Conservation (phyloP, 2,329 filamentous ascomycete genomes). For the Alternaria angustiovoidea region DNA sequence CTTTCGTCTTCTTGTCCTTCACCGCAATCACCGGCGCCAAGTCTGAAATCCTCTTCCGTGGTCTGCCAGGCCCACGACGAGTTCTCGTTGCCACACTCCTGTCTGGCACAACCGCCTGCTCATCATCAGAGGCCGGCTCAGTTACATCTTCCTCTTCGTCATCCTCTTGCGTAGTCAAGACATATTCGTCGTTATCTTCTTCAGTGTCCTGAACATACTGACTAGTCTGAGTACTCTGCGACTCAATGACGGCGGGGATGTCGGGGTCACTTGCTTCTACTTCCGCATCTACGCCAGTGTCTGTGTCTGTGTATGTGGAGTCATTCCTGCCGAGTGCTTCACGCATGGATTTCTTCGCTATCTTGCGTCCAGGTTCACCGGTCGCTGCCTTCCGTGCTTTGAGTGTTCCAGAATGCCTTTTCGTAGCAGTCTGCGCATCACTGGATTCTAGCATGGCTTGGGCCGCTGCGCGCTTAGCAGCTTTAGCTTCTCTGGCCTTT, state of each 20-base stretch:
- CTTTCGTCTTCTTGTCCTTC: conserved; percentile 6
- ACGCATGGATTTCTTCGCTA: not conserved
- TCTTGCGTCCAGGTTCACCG: not conserved
- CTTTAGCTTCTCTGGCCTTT: conserved; percentile 27
- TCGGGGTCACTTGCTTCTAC: conserved; percentile 2
- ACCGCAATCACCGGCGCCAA: conserved; percentile 6
- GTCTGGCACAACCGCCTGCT: not conserved
- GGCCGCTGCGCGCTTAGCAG: conserved; percentile 15
- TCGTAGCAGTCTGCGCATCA: not conserved
- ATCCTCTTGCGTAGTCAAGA: conserved; percentile 4
- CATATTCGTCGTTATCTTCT: conserved; percentile 16
- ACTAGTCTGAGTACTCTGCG: conserved; percentile 5
- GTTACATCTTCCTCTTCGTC: not conserved
- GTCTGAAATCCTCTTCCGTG: not conserved
- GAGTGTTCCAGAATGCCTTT: not conserved
- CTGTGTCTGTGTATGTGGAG: conserved; percentile 7
- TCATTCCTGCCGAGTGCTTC: not conserved
- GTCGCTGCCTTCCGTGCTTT: conserved; percentile 21
- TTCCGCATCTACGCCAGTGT: not conserved
- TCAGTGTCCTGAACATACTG: conserved; percentile 22
- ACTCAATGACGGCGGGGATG: not conserved
- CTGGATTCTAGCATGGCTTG: conserved; percentile 12
- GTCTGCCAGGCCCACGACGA: conserved; percentile 2
- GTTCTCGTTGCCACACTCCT: not conserved
- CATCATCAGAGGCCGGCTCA: not conserved